These are phyloP conservation scores for Pseudocercospora fijiensis DNA, from an alignment of 2,329 filamentous ascomycete genomes.

Conservation along the genomic window DNA sequence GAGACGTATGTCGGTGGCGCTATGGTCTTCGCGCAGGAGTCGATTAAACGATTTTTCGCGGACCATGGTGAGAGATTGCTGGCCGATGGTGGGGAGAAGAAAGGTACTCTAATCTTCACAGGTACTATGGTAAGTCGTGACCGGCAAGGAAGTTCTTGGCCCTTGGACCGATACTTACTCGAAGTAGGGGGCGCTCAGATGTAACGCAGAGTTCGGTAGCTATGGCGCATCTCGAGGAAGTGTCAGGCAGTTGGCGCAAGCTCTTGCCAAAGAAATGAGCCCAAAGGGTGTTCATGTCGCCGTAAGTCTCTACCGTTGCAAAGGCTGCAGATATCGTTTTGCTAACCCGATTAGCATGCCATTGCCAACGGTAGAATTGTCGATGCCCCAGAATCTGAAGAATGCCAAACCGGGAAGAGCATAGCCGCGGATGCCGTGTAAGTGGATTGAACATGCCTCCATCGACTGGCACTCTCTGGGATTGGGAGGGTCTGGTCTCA, in stretches of 20 bases:
- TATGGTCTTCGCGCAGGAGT: conserved; percentile 57
- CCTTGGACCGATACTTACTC: neutral
- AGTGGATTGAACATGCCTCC: conserved; percentile 55
- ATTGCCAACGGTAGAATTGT: conserved; percentile 57
- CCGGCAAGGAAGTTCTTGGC: neutral
- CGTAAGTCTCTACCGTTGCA: conserved; percentile 7
- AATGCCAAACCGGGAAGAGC: conserved; percentile 52
- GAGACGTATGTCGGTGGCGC: conserved; percentile 57
- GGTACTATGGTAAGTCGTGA: conserved; percentile 43
- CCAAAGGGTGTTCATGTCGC: conserved; percentile 58
- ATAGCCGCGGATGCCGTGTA: conserved; percentile 61
- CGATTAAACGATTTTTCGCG: conserved; percentile 52
- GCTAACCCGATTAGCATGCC: conserved; percentile 43
- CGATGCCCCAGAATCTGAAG: conserved; percentile 50
- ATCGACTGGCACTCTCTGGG: neutral
- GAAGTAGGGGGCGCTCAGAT: conserved; percentile 42
- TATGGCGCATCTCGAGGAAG: conserved; percentile 56
- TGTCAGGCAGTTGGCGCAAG: conserved; percentile 57
- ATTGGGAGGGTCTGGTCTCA: no score
- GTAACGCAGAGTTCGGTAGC: conserved; percentile 55
- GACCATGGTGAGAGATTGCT: conserved; percentile 53
- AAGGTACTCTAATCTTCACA: conserved; percentile 59
- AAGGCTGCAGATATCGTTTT: neutral
- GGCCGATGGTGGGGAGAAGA: conserved; percentile 51
- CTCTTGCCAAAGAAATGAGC: conserved; percentile 57